Evolutionary conservation across 805 yeast genomes (phyloP), one percentile per base, ranked within the genome.

Genomic region (Wickerhamomyces subpelliculosus): DNA sequence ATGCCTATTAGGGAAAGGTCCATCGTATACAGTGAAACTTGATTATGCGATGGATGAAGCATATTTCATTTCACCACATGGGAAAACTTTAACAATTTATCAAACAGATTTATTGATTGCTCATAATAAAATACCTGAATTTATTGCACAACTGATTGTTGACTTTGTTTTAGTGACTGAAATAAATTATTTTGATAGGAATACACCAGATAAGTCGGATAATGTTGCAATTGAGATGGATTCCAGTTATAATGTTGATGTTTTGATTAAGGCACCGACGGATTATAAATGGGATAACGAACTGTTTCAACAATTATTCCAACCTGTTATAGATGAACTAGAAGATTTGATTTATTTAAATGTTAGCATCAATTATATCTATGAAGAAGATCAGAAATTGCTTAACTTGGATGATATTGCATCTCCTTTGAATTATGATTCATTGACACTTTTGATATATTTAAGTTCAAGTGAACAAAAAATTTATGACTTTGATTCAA

Each of bases 71-170:
- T 37, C 44, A 4, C 51, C 51, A 18, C 27, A 25, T 6, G 36
- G 44, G 10, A 33, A 43, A 13, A n/a, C 27, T 2, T 20, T 38
- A 8, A 30, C 36, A 3, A 24, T 42, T 2, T 47, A 35, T 37
- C 47, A 45, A 27, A 43, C 47, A 8, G 49, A 45, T 23, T 27
- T 37, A 5, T 25, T 45, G n/a, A 47, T 47, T 11, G 47, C 43
- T 0, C 35, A 39, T 20, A 29, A 28, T 9, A 42, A 41, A 21
- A 39, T 46, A 14, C 40, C 43, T 18, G 35, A 23, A 22, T 27
- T 46, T 16, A 41, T 46, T 13, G 31, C 20, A n/a, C 36, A 39
- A n/a, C 38, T 46, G 7, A 40, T 46, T 5, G 33, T 34, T 18
- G 32, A 35, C 13, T 39, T 35, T 10, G 22, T 46, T 4, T 22